phyloP scores from a whole-genome alignment of 208 protist species.

The Herpetomonas samuelpessoai region DNA sequence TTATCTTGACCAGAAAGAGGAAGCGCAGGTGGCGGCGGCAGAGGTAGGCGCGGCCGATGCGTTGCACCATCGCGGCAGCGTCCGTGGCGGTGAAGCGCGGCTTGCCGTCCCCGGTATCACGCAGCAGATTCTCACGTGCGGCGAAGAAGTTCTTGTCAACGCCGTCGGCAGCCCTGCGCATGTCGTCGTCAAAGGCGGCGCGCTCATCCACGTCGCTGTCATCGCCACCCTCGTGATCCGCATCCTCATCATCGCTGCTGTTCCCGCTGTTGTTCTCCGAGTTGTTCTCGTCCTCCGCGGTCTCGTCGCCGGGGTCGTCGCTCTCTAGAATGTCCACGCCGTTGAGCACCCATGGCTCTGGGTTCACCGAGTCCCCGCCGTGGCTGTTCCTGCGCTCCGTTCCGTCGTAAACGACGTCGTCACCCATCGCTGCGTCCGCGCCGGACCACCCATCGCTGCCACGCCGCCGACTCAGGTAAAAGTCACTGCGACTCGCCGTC shows the following conservation, averaged over 20 bases:
- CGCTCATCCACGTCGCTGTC: conserved; percentile 14
- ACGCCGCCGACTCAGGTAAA: background rate
- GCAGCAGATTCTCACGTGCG: conserved; percentile 11
- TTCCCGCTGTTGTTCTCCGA: conserved; percentile 11
- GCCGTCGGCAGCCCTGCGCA: conserved; percentile 10
- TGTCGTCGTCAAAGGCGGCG: conserved; percentile 7
- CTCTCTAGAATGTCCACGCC: background rate
- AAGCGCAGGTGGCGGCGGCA: conserved; percentile 36
- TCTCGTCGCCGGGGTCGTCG: background rate
- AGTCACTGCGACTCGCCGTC: conserved; percentile 11
- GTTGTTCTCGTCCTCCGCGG: background rate
- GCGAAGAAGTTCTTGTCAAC: conserved; percentile 15
- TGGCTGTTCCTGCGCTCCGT: background rate
- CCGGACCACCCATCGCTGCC: background rate
- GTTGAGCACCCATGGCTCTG: background rate
- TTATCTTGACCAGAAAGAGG: conserved; percentile 28
- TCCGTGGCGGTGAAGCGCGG: conserved; percentile 8
- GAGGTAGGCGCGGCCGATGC: conserved; percentile 38
- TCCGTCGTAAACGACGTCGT: background rate
- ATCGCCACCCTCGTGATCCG: conserved; percentile 6
- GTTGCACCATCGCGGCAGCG: conserved; percentile 32
- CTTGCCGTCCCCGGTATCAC: background rate
- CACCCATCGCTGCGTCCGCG: background rate
- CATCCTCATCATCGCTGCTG: conserved; percentile 10
- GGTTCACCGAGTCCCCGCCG: background rate